Evolutionary conservation across 805 yeast species (phyloP).

Genomic region (Kodamaea laetipori): DNA sequence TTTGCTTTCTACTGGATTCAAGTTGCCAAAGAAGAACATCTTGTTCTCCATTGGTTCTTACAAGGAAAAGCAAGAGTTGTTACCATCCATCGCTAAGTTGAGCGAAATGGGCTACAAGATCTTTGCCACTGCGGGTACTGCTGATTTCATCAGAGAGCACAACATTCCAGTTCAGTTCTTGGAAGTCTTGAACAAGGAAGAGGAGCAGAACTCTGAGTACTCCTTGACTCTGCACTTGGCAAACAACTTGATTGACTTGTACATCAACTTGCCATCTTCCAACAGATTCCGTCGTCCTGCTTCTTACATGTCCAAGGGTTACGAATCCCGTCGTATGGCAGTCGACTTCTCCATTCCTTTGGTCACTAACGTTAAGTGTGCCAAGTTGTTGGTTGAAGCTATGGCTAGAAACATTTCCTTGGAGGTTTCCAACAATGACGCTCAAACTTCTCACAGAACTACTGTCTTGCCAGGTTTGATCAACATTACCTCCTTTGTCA

Average conservation of each 20-base stretch:
- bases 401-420: slow-evolving; percentile 67
- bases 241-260: slow-evolving; percentile 91
- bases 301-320: slow-evolving; percentile 95
- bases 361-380: slow-evolving; percentile 96
- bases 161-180: slow-evolving; percentile 91
- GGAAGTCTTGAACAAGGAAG: slow-evolving; percentile 77
- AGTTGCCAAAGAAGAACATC: slow-evolving; percentile 91
- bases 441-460: slow-evolving; percentile 87
- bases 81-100: slow-evolving; percentile 82
- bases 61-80: slow-evolving; percentile 91
- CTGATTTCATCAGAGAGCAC: slow-evolving; percentile 96
- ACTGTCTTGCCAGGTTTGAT: slow-evolving; percentile 84
- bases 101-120: slow-evolving; percentile 83
- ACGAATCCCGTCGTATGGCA: slow-evolving; percentile 99
- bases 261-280: slow-evolving; percentile 94
- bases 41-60: slow-evolving; percentile 92
- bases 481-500: slow-evolving; percentile 77
- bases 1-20: slow-evolving; percentile 92
- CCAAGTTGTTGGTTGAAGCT: slow-evolving; percentile 95
- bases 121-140: slow-evolving; percentile 99
- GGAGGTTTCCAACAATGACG: slow-evolving; percentile 75
- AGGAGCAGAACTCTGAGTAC: slow-evolving; percentile 86
- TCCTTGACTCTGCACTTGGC: slow-evolving; percentile 96
- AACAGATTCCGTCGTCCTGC: slow-evolving; percentile 99
- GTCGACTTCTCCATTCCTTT: slow-evolving; percentile 97